Conservation (phyloP, 345 rosid genomes). For the Euphorbia peplus region DNA sequence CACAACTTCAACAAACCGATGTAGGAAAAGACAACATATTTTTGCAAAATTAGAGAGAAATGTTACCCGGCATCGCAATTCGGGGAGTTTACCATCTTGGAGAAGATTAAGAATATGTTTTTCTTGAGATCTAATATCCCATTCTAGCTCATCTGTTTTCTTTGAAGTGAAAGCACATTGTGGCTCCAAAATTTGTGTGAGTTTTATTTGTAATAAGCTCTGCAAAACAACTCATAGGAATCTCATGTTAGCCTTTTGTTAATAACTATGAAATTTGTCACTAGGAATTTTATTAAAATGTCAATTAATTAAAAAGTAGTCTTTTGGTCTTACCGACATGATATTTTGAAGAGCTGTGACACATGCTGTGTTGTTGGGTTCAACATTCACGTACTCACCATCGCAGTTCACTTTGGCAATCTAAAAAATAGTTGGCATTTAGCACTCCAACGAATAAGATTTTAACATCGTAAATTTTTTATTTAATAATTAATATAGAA, state of each 20-base stretch:
- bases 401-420: conserved; percentile 20
- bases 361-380: conserved; percentile 16
- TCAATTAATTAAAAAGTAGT: background rate
- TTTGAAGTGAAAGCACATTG: conserved; percentile 18
- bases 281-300: too few species aligned
- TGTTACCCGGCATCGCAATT: conserved; percentile 33
- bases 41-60: too few species aligned
- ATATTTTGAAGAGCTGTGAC: conserved; percentile 13
- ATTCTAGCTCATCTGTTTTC: conserved; percentile 10
- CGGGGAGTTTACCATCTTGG: background rate
- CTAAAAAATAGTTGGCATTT: too few species aligned
- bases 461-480: too few species aligned
- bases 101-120: background rate
- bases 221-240: conserved; percentile 2
- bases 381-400: conserved; percentile 23
- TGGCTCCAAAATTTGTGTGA: conserved; percentile 35
- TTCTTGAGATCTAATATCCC: conserved; percentile 13
- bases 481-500: too few species aligned
- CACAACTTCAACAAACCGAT: too few species aligned
- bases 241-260: too few species aligned
- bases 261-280: too few species aligned
- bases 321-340: conserved; percentile 13
- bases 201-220: conserved; percentile 27
- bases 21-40: too few species aligned
- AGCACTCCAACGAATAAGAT: too few species aligned